These are phyloP conservation scores for Apiospora sp. DNA, from an alignment of 2,329 filamentous ascomycete genomes.

Conservation along the genomic window DNA sequence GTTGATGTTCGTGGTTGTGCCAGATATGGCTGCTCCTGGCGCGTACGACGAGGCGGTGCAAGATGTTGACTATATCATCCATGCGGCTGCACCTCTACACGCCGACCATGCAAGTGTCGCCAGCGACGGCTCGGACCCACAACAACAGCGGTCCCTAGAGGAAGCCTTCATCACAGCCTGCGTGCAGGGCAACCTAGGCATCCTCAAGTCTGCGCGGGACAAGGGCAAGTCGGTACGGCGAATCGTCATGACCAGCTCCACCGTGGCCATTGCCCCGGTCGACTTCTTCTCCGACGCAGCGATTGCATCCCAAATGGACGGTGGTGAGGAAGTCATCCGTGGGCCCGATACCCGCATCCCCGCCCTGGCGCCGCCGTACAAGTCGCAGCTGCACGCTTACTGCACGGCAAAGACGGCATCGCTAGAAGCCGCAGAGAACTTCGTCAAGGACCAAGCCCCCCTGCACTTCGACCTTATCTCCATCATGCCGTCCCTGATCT, in stretches of 20 bases:
- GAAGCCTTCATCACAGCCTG: constrained; percentile 26
- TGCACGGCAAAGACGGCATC: constrained; percentile 29
- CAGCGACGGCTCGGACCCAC: constrained; percentile 32
- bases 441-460: neutral
- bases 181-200: constrained; percentile 35
- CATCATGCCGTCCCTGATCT: constrained; percentile 28
- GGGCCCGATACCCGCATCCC: constrained; percentile 25
- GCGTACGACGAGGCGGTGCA: constrained; percentile 45
- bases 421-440: constrained; percentile 25
- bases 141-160: constrained; percentile 25
- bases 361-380: constrained; percentile 24
- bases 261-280: constrained; percentile 37
- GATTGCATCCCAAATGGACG: neutral
- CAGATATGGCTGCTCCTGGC: constrained; percentile 39
- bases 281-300: constrained; percentile 14
- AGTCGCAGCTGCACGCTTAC: constrained; percentile 29
- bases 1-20: constrained; percentile 43
- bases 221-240: constrained; percentile 33
- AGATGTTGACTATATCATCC: constrained; percentile 40
- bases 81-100: constrained; percentile 37
- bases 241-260: constrained; percentile 40
- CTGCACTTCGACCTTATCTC: constrained; percentile 26
- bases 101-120: neutral
- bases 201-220: constrained; percentile 35
- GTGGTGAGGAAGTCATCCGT: neutral